These are phyloP conservation scores for Bipolaris zeicola DNA, from an alignment of 2,329 filamentous ascomycete species.

Conservation along the genomic window DNA sequence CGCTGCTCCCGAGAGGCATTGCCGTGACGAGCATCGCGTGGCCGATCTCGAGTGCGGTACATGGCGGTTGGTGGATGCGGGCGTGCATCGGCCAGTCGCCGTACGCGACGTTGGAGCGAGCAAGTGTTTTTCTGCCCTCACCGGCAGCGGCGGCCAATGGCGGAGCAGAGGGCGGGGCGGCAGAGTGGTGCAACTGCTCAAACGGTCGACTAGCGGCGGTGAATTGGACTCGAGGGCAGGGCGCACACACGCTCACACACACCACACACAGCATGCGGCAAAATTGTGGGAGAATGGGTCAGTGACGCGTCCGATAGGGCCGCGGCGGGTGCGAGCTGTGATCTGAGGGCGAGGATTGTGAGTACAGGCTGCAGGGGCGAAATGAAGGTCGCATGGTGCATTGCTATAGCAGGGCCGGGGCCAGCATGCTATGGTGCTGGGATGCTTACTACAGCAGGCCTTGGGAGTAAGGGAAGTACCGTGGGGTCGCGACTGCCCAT, in stretches of 20 bases:
- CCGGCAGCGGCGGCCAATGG: slow-evolving; percentile 29
- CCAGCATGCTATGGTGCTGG: slow-evolving; percentile 11
- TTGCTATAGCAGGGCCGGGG: slow-evolving; percentile 22
- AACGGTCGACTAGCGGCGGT: slow-evolving; percentile 44
- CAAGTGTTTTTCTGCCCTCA: slow-evolving; percentile 17
- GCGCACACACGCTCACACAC: neutral
- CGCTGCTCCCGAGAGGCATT: slow-evolving; percentile 35
- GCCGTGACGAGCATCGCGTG: slow-evolving; percentile 31
- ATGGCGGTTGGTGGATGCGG: slow-evolving; percentile 24
- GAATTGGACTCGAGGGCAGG: slow-evolving; percentile 29
- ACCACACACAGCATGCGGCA: slow-evolving; percentile 20
- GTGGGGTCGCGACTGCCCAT: slow-evolving; percentile 20
- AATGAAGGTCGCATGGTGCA: slow-evolving; percentile 20
- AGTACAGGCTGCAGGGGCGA: slow-evolving; percentile 33
- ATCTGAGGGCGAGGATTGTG: slow-evolving; percentile 6
- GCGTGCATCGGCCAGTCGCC: slow-evolving; percentile 30
- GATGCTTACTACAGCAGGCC: neutral
- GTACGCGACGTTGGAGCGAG: slow-evolving; percentile 34
- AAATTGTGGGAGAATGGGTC: slow-evolving; percentile 25
- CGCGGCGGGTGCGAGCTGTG: slow-evolving; percentile 23
- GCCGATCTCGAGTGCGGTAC: slow-evolving; percentile 31
- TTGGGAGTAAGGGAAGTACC: slow-evolving; percentile 12
- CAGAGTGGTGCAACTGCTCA: slow-evolving; percentile 37
- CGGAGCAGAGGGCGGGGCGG: slow-evolving; percentile 23
- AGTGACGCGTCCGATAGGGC: slow-evolving; percentile 30